Evolutionary conservation across 345 rosid species (phyloP), one percentile per base, ranked within the genome.

Genomic region (Populus ilicifolia): DNA sequence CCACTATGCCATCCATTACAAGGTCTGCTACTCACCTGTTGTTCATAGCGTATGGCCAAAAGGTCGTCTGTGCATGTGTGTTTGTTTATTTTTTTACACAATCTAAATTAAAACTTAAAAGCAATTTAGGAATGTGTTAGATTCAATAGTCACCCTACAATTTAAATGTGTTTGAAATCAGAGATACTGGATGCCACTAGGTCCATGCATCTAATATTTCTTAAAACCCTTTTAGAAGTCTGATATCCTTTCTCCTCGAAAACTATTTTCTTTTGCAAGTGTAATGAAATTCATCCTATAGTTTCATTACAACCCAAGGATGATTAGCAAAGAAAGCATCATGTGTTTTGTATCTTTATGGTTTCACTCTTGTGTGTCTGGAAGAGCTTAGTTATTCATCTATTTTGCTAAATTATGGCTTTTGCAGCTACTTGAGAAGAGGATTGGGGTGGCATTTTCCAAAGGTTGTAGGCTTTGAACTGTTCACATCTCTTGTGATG

Each of bases 1-100:
- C 99, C 9, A 96, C 99, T 62, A 93, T 96, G 99, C 99, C 99
- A 38, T 89, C 98, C 10, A 96, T 93, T 80, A 93, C 91, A 63
- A 89, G 93, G 93, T 89, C 35, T 79, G 75, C 69, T 35, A 38
- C 71, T 77, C 14, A n/a, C 65, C 30, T 72, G 50, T 67, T 23
- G 10, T 39, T 30, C 16, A 6, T 54, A 14, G 54, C 29, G 10
- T 59, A 59, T n/a, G 12, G 14, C 1, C 14, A 59, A 56, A 56
- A n/a, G 27, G 25, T 23, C 64, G 7, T 59, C 29, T 23, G 10
- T 23, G 64, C 5, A 0, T 10, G 64, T 9, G 29, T 3, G 16
- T 44, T 12, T 44, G 14, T 13, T 16, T 27, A 27, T 43, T 70
- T 7, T 48, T 71, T 71, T 29, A 25, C 35, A 27, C 9, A 5